Percentiles rank a stretch among this genome's conserved stretches.
These are phyloP conservation scores for Cubamyces lactineus DNA, from an alignment of 768 basidiomycete species.

Conservation along the genomic window DNA sequence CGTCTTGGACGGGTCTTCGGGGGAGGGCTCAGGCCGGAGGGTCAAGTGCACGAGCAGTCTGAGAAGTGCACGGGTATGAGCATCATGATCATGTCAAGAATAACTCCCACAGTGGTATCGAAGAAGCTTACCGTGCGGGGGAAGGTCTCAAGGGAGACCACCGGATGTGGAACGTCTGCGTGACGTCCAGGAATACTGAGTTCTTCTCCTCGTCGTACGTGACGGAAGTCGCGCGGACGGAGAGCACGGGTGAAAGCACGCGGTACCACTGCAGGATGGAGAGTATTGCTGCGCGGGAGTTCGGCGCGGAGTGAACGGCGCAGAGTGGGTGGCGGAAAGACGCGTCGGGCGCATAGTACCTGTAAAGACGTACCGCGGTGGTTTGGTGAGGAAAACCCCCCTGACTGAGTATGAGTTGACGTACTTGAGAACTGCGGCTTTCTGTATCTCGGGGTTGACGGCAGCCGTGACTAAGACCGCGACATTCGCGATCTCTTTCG, in stretches of 20 bases:
- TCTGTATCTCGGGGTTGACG: conserved; percentile 52
- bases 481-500: conserved; percentile 49
- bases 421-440: conserved; percentile 41
- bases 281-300: conserved; percentile 57
- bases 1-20: conserved; percentile 36
- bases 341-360: conserved; percentile 58
- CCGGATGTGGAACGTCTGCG: conserved; percentile 57
- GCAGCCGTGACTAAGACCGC: conserved; percentile 51
- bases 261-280: conserved; percentile 72
- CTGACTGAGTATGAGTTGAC: background rate
- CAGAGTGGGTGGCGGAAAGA: conserved; percentile 64
- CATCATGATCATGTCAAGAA: background rate
- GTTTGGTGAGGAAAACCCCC: background rate
- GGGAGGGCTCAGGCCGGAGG: conserved; percentile 37
- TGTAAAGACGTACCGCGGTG: conserved; percentile 16
- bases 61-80: background rate
- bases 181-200: conserved; percentile 53
- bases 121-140: conserved; percentile 46
- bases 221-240: conserved; percentile 46
- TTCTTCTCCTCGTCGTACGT: conserved; percentile 49
- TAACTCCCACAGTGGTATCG: background rate
- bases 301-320: conserved; percentile 47
- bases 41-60: conserved; percentile 55
- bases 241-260: conserved; percentile 56
- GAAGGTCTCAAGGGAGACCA: conserved; percentile 48